Evolutionary conservation across 306 rosid genomes (phyloP), one percentile per base, ranked within the genome.

Genomic region (Rosa multiflora): DNA sequence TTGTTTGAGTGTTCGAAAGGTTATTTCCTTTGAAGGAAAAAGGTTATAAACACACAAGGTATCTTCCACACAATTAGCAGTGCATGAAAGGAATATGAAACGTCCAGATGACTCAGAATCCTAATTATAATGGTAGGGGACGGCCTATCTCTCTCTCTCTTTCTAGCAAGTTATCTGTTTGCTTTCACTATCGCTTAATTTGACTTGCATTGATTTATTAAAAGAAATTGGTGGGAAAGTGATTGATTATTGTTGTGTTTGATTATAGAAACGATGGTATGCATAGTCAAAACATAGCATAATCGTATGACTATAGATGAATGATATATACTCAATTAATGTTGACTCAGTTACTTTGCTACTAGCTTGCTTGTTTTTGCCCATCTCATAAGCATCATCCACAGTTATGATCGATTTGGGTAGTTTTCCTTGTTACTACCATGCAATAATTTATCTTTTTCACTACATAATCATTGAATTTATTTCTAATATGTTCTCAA

Each of bases 121-220:
- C 53, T 71, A 39, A 67, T 52, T 43, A 58, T 43, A 52, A 44
- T 49, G 61, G 40, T 35, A 55, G 63, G 69, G 85, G 89, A 68
- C 87, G 86, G 87, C 79, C 88, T 51, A 63, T 32, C 2, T 69
- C n/a, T 20, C n/a, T 43, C 7, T 51, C 37, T 7, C 10, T n/a
- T 37, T 48, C 53, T 37, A 23, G 72, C 48, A 75, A 72, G 62
- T 43, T 72, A 59, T 86, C 80, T 76, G 85, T 88, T 82, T 80
- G 29, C 80, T 83, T 80, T 87, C 90, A 79, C 90, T 87, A 79
- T 91, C 89, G 74, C 72, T 68, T 76, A 59, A 82, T 88, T 88
- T 87, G 82, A 87, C 83, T 87, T 72, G 51, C 64, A 49, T 76
- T 39, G 71, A 39, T 75, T 71, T 21, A 40, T 79, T 44, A 46